These are phyloP conservation scores for Ophiostoma sp. DNA, from an alignment of 2,329 filamentous ascomycete species.

Conservation along the genomic window DNA sequence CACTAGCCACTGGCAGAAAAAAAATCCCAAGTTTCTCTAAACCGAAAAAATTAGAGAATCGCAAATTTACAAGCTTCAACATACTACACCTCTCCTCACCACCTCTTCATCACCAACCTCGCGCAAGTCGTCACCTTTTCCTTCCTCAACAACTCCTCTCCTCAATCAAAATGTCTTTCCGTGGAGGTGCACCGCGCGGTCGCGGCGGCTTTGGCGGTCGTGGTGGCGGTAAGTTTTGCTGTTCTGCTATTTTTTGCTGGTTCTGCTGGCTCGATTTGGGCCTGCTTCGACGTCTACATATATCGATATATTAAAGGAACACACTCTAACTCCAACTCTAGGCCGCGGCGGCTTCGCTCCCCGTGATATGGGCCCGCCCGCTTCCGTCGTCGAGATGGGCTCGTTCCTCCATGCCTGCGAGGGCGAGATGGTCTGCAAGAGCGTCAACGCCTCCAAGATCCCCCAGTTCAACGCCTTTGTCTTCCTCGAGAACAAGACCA, in stretches of 20 bases:
- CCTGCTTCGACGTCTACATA: no score
- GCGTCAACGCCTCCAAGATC: constrained; percentile 79
- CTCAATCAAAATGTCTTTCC: constrained; percentile 53
- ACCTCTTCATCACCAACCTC: neutral
- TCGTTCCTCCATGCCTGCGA: constrained; percentile 90
- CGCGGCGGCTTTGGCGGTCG: constrained; percentile 46
- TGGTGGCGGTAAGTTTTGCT: constrained; percentile 42
- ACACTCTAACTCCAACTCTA: neutral
- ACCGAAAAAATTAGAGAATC: constrained; percentile 6
- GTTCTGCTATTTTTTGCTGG: neutral
- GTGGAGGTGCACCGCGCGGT: constrained; percentile 43
- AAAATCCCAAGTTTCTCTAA: constrained; percentile 9
- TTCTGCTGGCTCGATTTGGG: no score
- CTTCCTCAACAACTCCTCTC: neutral
- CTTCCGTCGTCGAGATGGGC: constrained; percentile 75
- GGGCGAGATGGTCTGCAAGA: constrained; percentile 96
- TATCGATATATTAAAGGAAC: no score
- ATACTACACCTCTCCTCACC: constrained; percentile 2
- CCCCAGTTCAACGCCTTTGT: constrained; percentile 99
- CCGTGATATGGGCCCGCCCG: constrained; percentile 57
- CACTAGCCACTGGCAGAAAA: constrained; percentile 18
- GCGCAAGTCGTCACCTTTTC: neutral
- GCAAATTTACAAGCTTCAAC: constrained; percentile 7
- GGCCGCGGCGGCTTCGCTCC: constrained; percentile 57
- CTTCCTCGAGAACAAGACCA: constrained; percentile 97